A percentile compares a stretch with the other conserved stretches of the same genome.
phyloP scores from a whole-genome alignment of 129 eudicot species.

The Centella asiatica region DNA sequence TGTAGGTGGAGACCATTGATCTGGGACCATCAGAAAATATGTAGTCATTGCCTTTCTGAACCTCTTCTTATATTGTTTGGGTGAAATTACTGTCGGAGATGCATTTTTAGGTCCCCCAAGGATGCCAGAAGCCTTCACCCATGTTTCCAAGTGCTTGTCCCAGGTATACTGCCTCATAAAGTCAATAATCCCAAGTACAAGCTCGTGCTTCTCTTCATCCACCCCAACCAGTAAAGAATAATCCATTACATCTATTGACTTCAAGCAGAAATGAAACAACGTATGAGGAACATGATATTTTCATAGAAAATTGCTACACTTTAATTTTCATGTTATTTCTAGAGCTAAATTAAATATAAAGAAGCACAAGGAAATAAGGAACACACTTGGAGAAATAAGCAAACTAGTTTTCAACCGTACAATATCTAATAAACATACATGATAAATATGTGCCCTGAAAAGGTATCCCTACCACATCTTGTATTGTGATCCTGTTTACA shows the following conservation, averaged over 20 bases:
- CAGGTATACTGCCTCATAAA: conserved; percentile 99
- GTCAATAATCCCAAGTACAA: conserved; percentile 92
- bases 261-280: conserved; percentile 15
- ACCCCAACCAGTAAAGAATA: conserved; percentile 91
- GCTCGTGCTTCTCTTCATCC: conserved; percentile 86
- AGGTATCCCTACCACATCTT: too few relatives aligned
- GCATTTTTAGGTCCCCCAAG: conserved; percentile 92
- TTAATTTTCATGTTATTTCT: too few relatives aligned
- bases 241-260: conserved; percentile 98
- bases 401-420: too few relatives aligned
- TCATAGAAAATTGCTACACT: too few relatives aligned
- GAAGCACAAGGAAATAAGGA: too few relatives aligned
- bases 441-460: too few relatives aligned
- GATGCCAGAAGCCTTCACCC: conserved; percentile 96
- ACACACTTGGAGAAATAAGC: too few relatives aligned
- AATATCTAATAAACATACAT: too few relatives aligned
- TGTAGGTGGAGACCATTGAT: conserved; percentile 93
- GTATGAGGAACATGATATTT: background rate
- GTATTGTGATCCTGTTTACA: too few relatives aligned
- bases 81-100: conserved; percentile 91
- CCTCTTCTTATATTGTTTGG: conserved; percentile 89
- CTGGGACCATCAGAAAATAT: conserved; percentile 94
- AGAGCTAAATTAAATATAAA: too few relatives aligned
- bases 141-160: conserved; percentile 97
- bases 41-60: conserved; percentile 98